phyloP scores from a whole-genome alignment of 2,329 filamentous ascomycete genomes.

The Fusarium pseudocircinatum region DNA sequence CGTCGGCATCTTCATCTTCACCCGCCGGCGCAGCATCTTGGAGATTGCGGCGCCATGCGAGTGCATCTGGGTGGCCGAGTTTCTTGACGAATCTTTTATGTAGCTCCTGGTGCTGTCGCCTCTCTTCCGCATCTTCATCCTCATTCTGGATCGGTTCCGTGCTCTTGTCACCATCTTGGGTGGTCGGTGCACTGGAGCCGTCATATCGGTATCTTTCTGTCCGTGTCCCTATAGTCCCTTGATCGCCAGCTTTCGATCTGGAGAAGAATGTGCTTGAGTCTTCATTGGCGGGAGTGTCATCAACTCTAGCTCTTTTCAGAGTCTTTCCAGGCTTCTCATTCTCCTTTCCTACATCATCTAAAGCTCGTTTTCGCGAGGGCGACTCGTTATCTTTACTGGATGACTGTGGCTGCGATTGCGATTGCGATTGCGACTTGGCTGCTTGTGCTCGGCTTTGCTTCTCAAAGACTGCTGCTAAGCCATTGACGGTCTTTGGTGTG shows the following conservation, averaged over 20 bases:
- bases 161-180: conserved; percentile 43
- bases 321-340: conserved; percentile 53
- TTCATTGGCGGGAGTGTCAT: conserved; percentile 51
- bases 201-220: conserved; percentile 65
- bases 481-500: conserved; percentile 67
- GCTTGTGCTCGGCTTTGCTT: conserved; percentile 44
- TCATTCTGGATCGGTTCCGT: conserved; percentile 43
- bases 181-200: conserved; percentile 52
- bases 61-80: conserved; percentile 84
- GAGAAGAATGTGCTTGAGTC: conserved; percentile 50
- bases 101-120: conserved; percentile 72
- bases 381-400: conserved; percentile 42
- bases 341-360: conserved; percentile 57
- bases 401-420: conserved; percentile 44
- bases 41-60: conserved; percentile 71
- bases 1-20: conserved; percentile 69
- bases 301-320: conserved; percentile 57
- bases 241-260: conserved; percentile 17
- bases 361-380: conserved; percentile 59
- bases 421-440: conserved; percentile 40
- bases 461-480: conserved; percentile 50
- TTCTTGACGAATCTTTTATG: conserved; percentile 91
- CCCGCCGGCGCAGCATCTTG: conserved; percentile 64
- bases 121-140: conserved; percentile 61
- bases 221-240: conserved; percentile 47